Evolutionary conservation across 2,329 filamentous ascomycete genomes (phyloP), one percentile per base, ranked within the genome.

Genomic region (Raffaelea ambrosiae): DNA sequence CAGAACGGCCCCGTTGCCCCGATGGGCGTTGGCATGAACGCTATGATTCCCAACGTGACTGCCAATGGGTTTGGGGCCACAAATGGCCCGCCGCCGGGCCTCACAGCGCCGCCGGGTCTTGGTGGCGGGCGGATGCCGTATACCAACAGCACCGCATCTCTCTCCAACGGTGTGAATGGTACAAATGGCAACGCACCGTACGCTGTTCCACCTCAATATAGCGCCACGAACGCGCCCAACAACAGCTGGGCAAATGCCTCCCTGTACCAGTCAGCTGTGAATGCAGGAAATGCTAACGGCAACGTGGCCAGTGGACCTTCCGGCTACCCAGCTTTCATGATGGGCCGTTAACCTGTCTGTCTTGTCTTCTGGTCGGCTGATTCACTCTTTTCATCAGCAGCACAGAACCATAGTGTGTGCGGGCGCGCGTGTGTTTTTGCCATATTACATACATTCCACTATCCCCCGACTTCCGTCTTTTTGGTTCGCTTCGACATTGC

Each of bases 1-100:
- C 61, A 61, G 5, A 57, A 63, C 4, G 59, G 63, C 20, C 59
- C 61, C 18, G 66, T 82, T 56, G 71, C 72, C 36, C 76, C 76
- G 29, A 79, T 82, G 61, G 79, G 72, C 54, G 81, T 74, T 21
- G 71, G 80, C 53, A 76, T 79, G 58, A 62, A 71, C 64, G 33
- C 68, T 63, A 64, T 43, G n/a, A n/a, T 19, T 9, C 11, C 39
- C 26, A 31, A 41, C 14, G 5, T 35, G 2, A 18, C 72, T 16
- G 72, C 70, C 21, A 77, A 74, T 54, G 74, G 77, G 35, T 90
- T 88, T 59, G 74, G 81, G 1, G 80, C 79, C 2, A 80, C 81
- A 31, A 85, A 73, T 57, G 83, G 87, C 0, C 90, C 90, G 21
- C 90, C 90, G 13, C 90, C 90, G 0, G 90, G 90, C 3, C 75